These are phyloP conservation scores for Tetrahymena elliotti DNA, from an alignment of 73 alveolate species.

Conservation along the genomic window DNA sequence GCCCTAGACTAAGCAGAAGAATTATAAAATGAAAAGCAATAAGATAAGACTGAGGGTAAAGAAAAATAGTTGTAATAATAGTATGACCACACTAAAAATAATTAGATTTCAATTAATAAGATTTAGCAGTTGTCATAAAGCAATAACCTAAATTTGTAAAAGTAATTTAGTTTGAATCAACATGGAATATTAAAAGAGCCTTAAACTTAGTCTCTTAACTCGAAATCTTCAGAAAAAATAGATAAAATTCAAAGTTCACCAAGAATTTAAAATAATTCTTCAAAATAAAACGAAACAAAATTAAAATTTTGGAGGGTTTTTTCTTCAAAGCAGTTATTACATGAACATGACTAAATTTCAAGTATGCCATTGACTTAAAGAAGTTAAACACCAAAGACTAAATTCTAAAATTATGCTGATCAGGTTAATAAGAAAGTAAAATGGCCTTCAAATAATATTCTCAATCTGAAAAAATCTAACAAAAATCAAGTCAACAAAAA, in stretches of 20 bases:
- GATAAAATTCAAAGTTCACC: too few species aligned
- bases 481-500: too few species aligned
- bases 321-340: neutral
- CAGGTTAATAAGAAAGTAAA: neutral
- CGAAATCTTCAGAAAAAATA: neutral
- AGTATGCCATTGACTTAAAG: neutral
- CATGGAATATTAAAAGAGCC: neutral
- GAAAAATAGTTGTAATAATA: neutral
- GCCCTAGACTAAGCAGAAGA: neutral
- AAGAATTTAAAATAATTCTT: too few species aligned
- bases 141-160: too few species aligned
- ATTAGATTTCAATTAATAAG: too few species aligned
- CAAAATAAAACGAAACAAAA: too few species aligned
- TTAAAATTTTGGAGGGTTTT: neutral
- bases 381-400: neutral
- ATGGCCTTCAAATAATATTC: too few species aligned
- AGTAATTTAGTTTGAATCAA: neutral
- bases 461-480: neutral
- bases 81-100: neutral
- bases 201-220: too few species aligned
- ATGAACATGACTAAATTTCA: neutral
- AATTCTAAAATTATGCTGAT: neutral
- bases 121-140: too few species aligned
- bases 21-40: too few species aligned
- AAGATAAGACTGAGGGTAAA: neutral